Conservation (phyloP, 2,329 filamentous ascomycete species). For the Aulographum hederae region DNA sequence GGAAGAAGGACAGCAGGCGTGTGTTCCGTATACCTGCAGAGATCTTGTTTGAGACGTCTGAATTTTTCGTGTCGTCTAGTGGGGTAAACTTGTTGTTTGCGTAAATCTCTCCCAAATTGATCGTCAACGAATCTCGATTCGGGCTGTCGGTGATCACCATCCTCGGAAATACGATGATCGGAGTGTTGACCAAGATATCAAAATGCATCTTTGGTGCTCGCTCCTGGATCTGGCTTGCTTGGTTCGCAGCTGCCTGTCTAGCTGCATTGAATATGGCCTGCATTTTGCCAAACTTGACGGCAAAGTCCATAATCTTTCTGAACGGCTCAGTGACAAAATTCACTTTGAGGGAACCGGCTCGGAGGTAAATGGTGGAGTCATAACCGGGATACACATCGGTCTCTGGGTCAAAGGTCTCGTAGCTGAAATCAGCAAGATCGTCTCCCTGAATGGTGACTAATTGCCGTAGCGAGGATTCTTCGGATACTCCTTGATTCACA, state of each 20-base stretch:
- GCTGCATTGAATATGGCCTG: slow-evolving; percentile 97
- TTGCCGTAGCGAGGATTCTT: slow-evolving; percentile 63
- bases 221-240: slow-evolving; percentile 85
- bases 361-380: slow-evolving; percentile 75
- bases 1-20: slow-evolving; percentile 71
- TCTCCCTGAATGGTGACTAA: slow-evolving; percentile 90
- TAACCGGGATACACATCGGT: slow-evolving; percentile 70
- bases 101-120: slow-evolving; percentile 93
- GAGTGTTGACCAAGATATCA: slow-evolving; percentile 81
- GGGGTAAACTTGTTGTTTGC: slow-evolving; percentile 84
- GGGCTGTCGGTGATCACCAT: slow-evolving; percentile 51
- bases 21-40: slow-evolving; percentile 85
- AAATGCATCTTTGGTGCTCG: slow-evolving; percentile 83
- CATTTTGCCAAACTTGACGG: slow-evolving; percentile 99
- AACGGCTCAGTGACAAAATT: slow-evolving; percentile 97
- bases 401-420: slow-evolving; percentile 77
- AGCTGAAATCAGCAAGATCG: slow-evolving; percentile 90
- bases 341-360: slow-evolving; percentile 87
- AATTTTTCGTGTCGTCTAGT: slow-evolving; percentile 55
- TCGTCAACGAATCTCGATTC: slow-evolving; percentile 68
- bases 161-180: slow-evolving; percentile 87
- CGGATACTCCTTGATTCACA: slow-evolving; percentile 74
- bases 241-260: slow-evolving; percentile 79
- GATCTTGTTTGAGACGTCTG: slow-evolving; percentile 72
- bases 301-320: slow-evolving; percentile 91